phyloP scores from a whole-genome alignment of 306 rosid species.

The Rosa rugosa region DNA sequence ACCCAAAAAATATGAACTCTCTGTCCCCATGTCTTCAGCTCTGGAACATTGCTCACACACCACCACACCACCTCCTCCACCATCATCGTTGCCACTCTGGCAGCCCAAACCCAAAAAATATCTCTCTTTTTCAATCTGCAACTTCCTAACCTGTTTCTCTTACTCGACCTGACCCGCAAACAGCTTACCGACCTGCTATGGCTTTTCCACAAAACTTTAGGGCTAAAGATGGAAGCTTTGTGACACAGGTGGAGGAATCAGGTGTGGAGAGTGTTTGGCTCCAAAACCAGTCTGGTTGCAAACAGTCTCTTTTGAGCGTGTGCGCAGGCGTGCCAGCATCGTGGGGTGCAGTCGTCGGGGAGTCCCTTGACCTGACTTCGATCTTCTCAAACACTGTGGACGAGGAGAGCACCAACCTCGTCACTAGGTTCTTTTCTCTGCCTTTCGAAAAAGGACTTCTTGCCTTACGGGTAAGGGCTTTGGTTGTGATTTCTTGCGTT shows the following conservation, averaged over 20 bases:
- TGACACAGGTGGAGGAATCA: conserved; percentile 61
- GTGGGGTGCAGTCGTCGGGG: too few relatives aligned
- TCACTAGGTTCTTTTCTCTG: too few relatives aligned
- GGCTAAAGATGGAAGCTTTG: conserved; percentile 41
- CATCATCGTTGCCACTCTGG: background rate
- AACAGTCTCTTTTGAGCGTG: too few relatives aligned
- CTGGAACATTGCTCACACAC: conserved; percentile 49
- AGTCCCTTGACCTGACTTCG: too few relatives aligned
- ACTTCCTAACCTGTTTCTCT: conserved; percentile 34
- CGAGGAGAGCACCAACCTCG: too few relatives aligned
- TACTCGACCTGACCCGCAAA: conserved; percentile 31
- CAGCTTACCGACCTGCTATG: conserved; percentile 34
- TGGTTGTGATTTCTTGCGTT: too few relatives aligned
- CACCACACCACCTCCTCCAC: background rate
- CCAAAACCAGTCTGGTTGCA: too few relatives aligned
- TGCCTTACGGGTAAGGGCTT: too few relatives aligned
- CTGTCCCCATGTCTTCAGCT: conserved; percentile 30
- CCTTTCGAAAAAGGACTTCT: too few relatives aligned
- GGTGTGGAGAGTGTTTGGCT: conserved; percentile 46
- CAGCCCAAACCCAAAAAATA: conserved; percentile 10
- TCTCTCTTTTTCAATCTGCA: conserved; percentile 40
- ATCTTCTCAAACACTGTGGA: too few relatives aligned
- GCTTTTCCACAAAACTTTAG: conserved; percentile 53
- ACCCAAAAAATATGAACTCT: background rate
- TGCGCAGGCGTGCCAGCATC: too few relatives aligned